Evolutionary conservation across 257 asterid genomes (phyloP).

Genomic region (Ehretia macrophylla): DNA sequence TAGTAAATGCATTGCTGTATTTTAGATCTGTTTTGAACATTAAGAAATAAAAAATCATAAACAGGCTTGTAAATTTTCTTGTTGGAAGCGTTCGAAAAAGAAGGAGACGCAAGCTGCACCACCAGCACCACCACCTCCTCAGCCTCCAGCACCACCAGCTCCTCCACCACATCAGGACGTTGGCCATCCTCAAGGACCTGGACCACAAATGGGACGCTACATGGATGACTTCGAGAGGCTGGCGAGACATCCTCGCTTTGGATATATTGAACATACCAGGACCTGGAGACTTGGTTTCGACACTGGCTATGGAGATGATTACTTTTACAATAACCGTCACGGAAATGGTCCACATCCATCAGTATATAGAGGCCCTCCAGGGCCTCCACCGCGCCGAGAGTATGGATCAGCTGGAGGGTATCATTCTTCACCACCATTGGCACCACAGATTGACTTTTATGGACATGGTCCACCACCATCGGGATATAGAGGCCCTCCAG

Average conservation of each 20-base stretch:
- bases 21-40: too few relatives aligned
- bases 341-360: background rate
- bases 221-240: background rate
- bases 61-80: background rate
- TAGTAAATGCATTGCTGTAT: too few relatives aligned
- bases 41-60: too few relatives aligned
- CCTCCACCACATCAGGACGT: background rate
- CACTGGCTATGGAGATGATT: background rate
- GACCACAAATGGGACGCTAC: constrained; percentile 1
- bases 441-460: background rate
- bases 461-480: constrained; percentile 1
- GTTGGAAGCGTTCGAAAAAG: background rate
- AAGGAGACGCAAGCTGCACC: background rate
- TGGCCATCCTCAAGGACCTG: background rate
- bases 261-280: constrained; percentile 6
- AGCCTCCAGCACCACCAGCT: background rate
- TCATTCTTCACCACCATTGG: background rate
- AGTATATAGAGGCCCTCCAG: background rate
- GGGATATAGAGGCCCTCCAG: background rate
- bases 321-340: background rate
- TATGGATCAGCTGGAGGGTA: background rate
- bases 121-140: constrained; percentile 1
- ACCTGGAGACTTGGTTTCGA: background rate
- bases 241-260: constrained; percentile 1
- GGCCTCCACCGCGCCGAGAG: background rate